Percentiles rank a stretch among this genome's conserved stretches.
These are phyloP conservation scores for Saksenaea vasiformis DNA, from an alignment of 371 early-diverging fungal species.

Conservation along the genomic window DNA sequence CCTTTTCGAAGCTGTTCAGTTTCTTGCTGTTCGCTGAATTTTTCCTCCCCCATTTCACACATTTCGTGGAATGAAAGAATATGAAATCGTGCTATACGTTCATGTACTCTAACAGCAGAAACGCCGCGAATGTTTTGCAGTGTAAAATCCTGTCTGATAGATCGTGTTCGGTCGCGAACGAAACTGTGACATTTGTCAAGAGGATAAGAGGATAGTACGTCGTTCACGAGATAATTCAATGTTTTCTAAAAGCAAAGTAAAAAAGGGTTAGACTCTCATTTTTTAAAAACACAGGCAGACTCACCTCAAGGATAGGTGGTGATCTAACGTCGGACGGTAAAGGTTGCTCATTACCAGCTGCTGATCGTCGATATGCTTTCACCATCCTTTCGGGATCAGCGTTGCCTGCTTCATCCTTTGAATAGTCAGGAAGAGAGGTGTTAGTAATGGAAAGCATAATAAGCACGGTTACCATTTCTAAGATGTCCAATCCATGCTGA, in stretches of 20 bases:
- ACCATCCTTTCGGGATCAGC: slow-evolving; percentile 72
- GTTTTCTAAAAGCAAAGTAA: slow-evolving; percentile 49
- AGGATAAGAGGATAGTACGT: slow-evolving; percentile 55
- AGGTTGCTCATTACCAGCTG: slow-evolving; percentile 87
- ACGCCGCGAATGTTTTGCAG: slow-evolving; percentile 78
- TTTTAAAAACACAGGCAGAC: not conserved
- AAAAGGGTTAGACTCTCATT: not conserved
- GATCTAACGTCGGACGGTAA: slow-evolving; percentile 92
- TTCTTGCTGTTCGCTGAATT: slow-evolving; percentile 81
- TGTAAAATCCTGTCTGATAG: slow-evolving; percentile 88
- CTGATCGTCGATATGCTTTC: slow-evolving; percentile 85
- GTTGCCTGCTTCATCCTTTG: slow-evolving; percentile 48
- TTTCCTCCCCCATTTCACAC: slow-evolving; percentile 60
- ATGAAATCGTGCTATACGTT: slow-evolving; percentile 89
- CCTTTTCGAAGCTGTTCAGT: slow-evolving; percentile 88
- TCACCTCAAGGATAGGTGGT: slow-evolving; percentile 66
- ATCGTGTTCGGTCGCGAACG: slow-evolving; percentile 86
- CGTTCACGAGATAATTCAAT: slow-evolving; percentile 77
- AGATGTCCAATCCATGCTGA: slow-evolving; percentile 68
- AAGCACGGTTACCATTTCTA: slow-evolving; percentile 61
- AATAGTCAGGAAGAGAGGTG: not conserved
- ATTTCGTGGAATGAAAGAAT: slow-evolving; percentile 79
- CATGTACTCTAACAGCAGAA: slow-evolving; percentile 72
- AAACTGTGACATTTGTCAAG: slow-evolving; percentile 78
- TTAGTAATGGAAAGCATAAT: not conserved